Evolutionary conservation across 2,329 filamentous ascomycete genomes (phyloP).

Genomic region (Juglanconis oblonga): DNA sequence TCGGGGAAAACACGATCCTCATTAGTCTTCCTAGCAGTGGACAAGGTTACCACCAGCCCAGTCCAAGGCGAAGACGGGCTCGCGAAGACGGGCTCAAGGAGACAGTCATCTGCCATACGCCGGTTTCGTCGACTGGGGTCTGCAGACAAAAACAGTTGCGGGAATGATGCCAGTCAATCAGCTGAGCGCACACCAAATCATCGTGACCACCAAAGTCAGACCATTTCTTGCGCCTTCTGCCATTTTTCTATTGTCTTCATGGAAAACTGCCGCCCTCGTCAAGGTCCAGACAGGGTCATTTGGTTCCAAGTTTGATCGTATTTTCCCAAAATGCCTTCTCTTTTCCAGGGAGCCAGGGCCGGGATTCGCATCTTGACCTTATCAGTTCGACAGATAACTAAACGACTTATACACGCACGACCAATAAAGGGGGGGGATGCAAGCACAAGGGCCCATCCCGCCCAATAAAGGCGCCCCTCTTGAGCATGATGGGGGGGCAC

Average conservation of each 20-base stretch:
- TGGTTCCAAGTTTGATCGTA: too few species aligned
- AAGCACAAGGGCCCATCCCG: slow-evolving; percentile 17
- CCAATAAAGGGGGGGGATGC: slow-evolving; percentile 17
- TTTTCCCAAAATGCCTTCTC: too few species aligned
- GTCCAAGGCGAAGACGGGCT: background rate
- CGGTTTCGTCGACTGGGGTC: background rate
- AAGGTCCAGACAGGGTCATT: too few species aligned
- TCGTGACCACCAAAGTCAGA: background rate
- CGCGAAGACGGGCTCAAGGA: background rate
- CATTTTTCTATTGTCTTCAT: background rate
- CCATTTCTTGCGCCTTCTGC: background rate
- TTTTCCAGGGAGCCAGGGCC: too few species aligned
- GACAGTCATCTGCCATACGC: background rate
- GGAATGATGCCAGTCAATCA: background rate
- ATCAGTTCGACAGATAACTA: background rate
- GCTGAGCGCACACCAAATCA: background rate
- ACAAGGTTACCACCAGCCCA: too few species aligned
- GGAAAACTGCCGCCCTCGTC: too few species aligned
- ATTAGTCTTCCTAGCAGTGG: too few species aligned
- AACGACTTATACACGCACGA: slow-evolving; percentile 14
- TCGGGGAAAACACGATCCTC: too few species aligned
- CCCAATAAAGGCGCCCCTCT: slow-evolving; percentile 12
- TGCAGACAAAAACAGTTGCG: background rate
- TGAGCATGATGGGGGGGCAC: slow-evolving; percentile 11
- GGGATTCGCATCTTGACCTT: background rate